These are phyloP conservation scores for Castanea sativa DNA, from an alignment of 306 rosid genomes.

Conservation along the genomic window DNA sequence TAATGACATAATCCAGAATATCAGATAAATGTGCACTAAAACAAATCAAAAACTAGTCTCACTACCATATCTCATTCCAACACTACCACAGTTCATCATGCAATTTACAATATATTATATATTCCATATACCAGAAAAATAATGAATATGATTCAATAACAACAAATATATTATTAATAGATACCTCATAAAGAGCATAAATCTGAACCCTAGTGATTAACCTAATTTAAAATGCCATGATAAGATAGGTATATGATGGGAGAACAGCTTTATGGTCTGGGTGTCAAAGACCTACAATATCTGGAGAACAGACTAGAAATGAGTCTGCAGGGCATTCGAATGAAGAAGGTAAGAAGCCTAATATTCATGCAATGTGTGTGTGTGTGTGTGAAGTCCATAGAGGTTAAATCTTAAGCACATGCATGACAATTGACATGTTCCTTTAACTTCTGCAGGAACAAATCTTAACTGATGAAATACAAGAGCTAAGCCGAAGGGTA, in stretches of 20 bases:
- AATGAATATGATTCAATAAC: neutral
- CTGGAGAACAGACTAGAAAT: slow-evolving; percentile 63
- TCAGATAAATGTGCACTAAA: neutral
- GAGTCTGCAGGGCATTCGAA: slow-evolving; percentile 57
- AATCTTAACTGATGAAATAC: slow-evolving; percentile 47
- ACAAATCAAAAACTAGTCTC: neutral
- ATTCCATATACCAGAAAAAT: neutral
- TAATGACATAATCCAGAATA: neutral
- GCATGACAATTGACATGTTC: slow-evolving; percentile 20
- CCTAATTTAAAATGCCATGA: slow-evolving; percentile 19
- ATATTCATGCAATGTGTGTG: neutral
- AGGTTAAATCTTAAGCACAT: neutral
- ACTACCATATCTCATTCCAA: neutral
- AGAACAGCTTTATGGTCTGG: slow-evolving; percentile 59
- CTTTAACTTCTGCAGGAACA: slow-evolving; percentile 48
- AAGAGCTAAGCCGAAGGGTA: slow-evolving; percentile 44
- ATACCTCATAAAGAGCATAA: neutral
- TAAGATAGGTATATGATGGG: slow-evolving; percentile 60
- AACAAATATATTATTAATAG: neutral
- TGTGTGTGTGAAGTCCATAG: neutral
- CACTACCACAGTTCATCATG: neutral
- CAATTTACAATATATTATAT: neutral
- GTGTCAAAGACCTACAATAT: slow-evolving; percentile 51
- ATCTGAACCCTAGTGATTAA: neutral
- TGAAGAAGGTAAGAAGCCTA: slow-evolving; percentile 50